phyloP scores from a whole-genome alignment of 192 early-diverging fungal species.

The Linnemannia zychae region DNA sequence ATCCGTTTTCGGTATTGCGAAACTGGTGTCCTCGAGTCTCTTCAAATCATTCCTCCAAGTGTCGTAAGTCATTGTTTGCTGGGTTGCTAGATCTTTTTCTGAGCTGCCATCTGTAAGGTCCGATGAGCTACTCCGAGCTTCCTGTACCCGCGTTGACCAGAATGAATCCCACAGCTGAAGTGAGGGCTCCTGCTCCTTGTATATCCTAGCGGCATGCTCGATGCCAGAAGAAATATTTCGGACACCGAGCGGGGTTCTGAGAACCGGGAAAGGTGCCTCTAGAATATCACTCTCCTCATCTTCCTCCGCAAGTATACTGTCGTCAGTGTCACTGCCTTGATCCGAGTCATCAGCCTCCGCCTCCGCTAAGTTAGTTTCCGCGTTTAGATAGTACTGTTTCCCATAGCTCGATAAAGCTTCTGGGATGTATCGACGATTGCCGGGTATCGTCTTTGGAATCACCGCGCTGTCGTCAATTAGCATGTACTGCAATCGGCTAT shows the following conservation, averaged over 20 bases:
- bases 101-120: neutral
- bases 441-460: neutral
- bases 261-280: conserved; percentile 14
- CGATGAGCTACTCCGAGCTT: neutral
- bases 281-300: conserved; percentile 11
- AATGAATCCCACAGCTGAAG: conserved; percentile 1
- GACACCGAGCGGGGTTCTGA: neutral
- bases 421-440: neutral
- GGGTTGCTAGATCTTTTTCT: conserved; percentile 7
- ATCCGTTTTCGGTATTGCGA: conserved; percentile 4
- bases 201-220: neutral
- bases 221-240: neutral
- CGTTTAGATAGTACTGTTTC: conserved; percentile 35
- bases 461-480: conserved; percentile 13
- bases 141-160: conserved; percentile 16
- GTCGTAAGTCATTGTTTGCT: conserved; percentile 21
- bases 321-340: conserved; percentile 36
- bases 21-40: conserved; percentile 23
- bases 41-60: conserved; percentile 17
- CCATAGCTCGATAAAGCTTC: conserved; percentile 4
- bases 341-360: conserved; percentile 38
- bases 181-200: neutral
- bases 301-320: conserved; percentile 32
- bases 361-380: conserved; percentile 9
- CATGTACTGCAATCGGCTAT: neutral